These are phyloP conservation scores for Tetrapisispora arboricola DNA, from an alignment of 805 yeast species.

Conservation along the genomic window DNA sequence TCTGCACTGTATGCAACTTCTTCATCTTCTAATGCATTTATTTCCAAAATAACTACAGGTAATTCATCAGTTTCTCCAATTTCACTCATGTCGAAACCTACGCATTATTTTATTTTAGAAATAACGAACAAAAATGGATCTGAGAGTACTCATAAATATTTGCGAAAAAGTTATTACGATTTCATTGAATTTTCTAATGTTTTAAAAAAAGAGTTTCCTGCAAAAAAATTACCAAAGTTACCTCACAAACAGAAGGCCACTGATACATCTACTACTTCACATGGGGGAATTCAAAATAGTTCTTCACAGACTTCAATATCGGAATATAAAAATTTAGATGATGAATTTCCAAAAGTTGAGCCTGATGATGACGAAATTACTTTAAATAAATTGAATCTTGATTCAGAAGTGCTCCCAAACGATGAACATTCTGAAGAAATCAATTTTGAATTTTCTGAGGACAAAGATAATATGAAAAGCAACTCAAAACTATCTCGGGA, in stretches of 20 bases:
- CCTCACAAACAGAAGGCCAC: slow-evolving; percentile 42
- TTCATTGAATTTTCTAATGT: slow-evolving; percentile 47
- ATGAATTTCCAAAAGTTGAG: background rate
- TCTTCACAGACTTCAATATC: background rate
- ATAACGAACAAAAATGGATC: slow-evolving; percentile 28
- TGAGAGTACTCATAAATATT: slow-evolving; percentile 8
- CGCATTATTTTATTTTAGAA: slow-evolving; percentile 41
- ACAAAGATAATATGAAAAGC: slow-evolving; percentile 10
- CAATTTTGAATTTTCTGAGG: background rate
- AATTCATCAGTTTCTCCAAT: slow-evolving; percentile 5
- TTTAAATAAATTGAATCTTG: background rate
- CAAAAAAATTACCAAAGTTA: slow-evolving; percentile 47
- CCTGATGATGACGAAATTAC: background rate
- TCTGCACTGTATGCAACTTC: slow-evolving; percentile 14
- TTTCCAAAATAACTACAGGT: slow-evolving; percentile 21
- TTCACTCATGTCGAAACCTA: slow-evolving; percentile 3
- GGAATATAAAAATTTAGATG: background rate
- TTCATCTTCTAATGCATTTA: slow-evolving; percentile 14
- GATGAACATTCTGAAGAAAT: slow-evolving; percentile 14
- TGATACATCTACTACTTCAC: background rate
- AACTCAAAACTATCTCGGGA: slow-evolving; percentile 48
- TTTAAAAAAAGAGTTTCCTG: slow-evolving; percentile 54
- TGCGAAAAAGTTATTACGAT: slow-evolving; percentile 42
- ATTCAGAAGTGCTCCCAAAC: slow-evolving; percentile 6
- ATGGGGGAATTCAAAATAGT: background rate